phyloP scores from a whole-genome alignment of 2,329 filamentous ascomycete genomes.

The Colletotrichum theobromicola region DNA sequence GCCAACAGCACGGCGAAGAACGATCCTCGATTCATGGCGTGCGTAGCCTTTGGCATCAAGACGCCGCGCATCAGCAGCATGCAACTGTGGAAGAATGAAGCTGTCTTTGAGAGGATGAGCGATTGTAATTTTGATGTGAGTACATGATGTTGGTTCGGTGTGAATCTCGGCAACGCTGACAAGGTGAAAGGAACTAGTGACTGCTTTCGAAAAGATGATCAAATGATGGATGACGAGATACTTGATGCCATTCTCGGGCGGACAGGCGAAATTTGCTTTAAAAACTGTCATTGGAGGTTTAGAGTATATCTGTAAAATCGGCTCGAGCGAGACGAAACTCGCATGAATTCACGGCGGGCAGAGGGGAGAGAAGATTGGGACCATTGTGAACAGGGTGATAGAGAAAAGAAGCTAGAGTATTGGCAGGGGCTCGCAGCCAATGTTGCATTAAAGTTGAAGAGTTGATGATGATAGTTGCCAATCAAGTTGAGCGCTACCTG shows the following conservation, averaged over 20 bases:
- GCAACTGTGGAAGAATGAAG: constrained; percentile 46
- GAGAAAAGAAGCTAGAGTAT: background rate
- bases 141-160: background rate
- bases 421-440: background rate
- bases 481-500: background rate
- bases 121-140: constrained; percentile 9
- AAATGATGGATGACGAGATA: background rate
- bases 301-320: no score
- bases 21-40: constrained; percentile 63
- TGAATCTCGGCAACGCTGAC: background rate
- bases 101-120: constrained; percentile 11
- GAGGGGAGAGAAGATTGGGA: no score
- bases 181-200: background rate
- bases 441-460: background rate
- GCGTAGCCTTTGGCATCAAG: constrained; percentile 66
- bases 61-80: constrained; percentile 58
- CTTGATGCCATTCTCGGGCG: background rate
- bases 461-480: background rate
- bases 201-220: background rate
- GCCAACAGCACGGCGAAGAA: constrained; percentile 45
- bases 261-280: fast-evolving
- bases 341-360: no score
- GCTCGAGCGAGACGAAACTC: no score
- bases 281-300: background rate
- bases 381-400: fast-evolving